phyloP scores from a whole-genome alignment of 169 alveolate genomes.

The Plasmodium coatneyi region DNA sequence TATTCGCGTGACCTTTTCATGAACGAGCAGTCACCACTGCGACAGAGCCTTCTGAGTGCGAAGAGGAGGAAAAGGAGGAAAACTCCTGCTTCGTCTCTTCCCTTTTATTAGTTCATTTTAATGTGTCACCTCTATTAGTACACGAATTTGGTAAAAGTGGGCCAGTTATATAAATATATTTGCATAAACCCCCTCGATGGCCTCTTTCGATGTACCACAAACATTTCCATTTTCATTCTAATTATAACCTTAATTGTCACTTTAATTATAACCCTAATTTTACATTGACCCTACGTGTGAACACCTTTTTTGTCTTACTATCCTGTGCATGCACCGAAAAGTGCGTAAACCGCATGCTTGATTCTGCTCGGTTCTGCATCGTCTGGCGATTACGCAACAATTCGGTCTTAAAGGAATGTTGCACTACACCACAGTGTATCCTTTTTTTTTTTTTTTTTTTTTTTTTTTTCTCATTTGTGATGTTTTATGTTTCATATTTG shows the following conservation, averaged over 20 bases:
- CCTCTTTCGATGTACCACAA: background rate
- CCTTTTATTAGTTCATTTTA: background rate
- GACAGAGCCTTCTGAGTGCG: background rate
- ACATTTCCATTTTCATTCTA: background rate
- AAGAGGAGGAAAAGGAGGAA: background rate
- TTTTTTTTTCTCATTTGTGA: background rate
- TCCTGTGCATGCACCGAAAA: background rate
- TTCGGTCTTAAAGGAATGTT: background rate
- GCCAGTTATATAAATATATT: background rate
- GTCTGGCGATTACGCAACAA: background rate
- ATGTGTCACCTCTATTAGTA: background rate
- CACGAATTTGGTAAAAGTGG: background rate
- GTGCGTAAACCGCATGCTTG: background rate
- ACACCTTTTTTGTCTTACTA: background rate
- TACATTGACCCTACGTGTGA: background rate
- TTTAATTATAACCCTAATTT: background rate
- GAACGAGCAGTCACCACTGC: background rate
- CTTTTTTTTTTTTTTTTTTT: slow-evolving; percentile 3
- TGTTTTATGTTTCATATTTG: background rate
- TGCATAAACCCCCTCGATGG: background rate
- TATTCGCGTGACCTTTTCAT: background rate
- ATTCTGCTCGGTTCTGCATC: background rate
- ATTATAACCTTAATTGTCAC: background rate
- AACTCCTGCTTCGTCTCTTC: background rate
- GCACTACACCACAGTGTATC: background rate